Evolutionary conservation across 805 yeast genomes (phyloP).

Genomic region (Cyberlindnera xishuangbannaensis): DNA sequence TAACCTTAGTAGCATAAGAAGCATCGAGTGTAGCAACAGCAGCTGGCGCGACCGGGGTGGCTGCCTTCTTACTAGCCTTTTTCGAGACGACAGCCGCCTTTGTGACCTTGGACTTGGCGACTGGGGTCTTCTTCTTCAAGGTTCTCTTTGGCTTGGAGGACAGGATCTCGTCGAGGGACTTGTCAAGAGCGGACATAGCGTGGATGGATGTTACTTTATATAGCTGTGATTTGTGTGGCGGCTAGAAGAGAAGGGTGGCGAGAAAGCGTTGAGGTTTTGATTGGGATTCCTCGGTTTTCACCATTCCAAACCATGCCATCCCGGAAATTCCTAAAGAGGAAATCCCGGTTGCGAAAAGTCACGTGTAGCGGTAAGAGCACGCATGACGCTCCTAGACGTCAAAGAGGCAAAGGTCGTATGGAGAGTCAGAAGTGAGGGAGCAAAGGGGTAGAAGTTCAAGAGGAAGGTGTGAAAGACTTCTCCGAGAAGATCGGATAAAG

Average conservation of each 20-base stretch:
- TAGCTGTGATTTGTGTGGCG: conserved; percentile 1
- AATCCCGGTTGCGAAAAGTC: too few species aligned
- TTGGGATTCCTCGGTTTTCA: too few species aligned
- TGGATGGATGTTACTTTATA: conserved; percentile 24
- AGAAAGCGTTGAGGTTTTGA: too few species aligned
- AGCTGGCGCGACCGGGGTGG: conserved; percentile 10
- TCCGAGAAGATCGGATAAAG: too few species aligned
- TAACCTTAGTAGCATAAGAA: conserved; percentile 69
- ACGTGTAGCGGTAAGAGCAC: too few species aligned
- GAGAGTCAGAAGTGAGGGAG: too few species aligned
- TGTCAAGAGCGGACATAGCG: conserved; percentile 81
- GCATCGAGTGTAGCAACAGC: conserved; percentile 29
- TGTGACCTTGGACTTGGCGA: conserved; percentile 23
- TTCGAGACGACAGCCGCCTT: conserved; percentile 14
- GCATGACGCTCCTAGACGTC: too few species aligned
- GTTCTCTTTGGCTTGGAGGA: conserved; percentile 47
- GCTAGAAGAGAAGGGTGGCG: conserved; percentile 1
- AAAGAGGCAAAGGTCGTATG: too few species aligned
- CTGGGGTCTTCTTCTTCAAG: conserved; percentile 26
- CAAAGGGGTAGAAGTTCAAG: too few species aligned
- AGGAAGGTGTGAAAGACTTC: too few species aligned
- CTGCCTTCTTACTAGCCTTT: conserved; percentile 21
- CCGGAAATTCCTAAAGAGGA: too few species aligned
- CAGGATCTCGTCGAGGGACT: conserved; percentile 92
- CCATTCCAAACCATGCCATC: too few species aligned